phyloP scores from a whole-genome alignment of 2,329 filamentous ascomycete species.

The Aspergillus udagawae region DNA sequence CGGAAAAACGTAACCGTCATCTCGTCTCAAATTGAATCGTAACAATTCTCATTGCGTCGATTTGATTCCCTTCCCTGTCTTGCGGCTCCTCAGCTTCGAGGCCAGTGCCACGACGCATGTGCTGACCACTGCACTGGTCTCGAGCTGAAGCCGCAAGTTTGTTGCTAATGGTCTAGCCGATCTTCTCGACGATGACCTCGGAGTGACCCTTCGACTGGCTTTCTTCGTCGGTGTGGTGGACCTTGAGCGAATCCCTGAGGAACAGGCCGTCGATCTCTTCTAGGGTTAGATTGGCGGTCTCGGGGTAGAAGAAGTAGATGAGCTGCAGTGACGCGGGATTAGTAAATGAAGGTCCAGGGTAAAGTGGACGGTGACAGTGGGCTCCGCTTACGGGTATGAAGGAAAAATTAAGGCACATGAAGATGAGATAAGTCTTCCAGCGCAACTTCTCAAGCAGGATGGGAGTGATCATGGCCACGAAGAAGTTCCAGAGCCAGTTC shows the following conservation, averaged over 20 bases:
- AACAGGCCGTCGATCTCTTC: constrained; percentile 46
- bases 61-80: background rate
- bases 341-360: background rate
- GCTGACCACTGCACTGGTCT: background rate
- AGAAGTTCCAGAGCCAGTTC: constrained; percentile 52
- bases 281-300: constrained; percentile 41
- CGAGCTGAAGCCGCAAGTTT: background rate
- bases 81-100: background rate
- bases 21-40: background rate
- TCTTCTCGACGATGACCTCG: background rate
- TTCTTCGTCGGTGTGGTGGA: constrained; percentile 3
- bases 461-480: constrained; percentile 37
- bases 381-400: constrained; percentile 31
- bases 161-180: background rate
- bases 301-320: constrained; percentile 47
- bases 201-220: background rate
- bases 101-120: background rate
- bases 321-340: constrained; percentile 11
- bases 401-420: constrained; percentile 32
- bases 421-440: constrained; percentile 36
- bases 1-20: background rate
- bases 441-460: constrained; percentile 28
- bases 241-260: constrained; percentile 10
- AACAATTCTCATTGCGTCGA: background rate
- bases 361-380: background rate